phyloP scores from a whole-genome alignment of 768 basidiomycete genomes.

The Termitomyces bulborhizus region DNA sequence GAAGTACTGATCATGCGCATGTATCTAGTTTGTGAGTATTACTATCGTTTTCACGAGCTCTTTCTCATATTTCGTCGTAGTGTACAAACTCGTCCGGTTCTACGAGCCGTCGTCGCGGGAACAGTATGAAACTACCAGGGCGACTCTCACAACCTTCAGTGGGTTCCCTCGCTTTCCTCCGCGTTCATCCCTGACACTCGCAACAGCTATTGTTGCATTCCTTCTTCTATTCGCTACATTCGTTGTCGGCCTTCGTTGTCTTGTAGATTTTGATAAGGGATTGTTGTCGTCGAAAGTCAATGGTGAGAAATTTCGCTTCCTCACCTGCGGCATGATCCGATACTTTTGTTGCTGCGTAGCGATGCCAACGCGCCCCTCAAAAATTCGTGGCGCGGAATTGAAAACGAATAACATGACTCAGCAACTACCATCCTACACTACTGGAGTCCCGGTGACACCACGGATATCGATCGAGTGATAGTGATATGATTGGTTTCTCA shows the following conservation, averaged over 20 bases:
- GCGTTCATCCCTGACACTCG: not conserved
- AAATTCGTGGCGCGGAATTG: constrained; percentile 34
- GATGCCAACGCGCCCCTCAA: constrained; percentile 35
- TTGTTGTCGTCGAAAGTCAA: constrained; percentile 65
- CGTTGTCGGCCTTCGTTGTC: constrained; percentile 70
- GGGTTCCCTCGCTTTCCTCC: constrained; percentile 17
- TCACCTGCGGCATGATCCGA: constrained; percentile 22
- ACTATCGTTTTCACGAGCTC: not conserved
- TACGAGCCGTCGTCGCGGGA: constrained; percentile 52
- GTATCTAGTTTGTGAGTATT: constrained; percentile 32
- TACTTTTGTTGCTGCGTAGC: constrained; percentile 34
- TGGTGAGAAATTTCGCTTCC: constrained; percentile 44
- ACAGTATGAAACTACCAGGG: constrained; percentile 67
- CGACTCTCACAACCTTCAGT: constrained; percentile 81
- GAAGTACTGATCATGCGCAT: not conserved
- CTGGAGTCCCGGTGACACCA: constrained; percentile 48
- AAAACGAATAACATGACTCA: constrained; percentile 35
- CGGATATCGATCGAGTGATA: constrained; percentile 75
- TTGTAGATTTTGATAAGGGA: constrained; percentile 80
- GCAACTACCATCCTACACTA: constrained; percentile 40
- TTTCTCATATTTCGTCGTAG: constrained; percentile 25
- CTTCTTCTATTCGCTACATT: constrained; percentile 71
- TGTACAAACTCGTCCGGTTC: constrained; percentile 84
- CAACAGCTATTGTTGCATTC: constrained; percentile 68
- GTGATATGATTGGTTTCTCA: not conserved